Conservation (phyloP, 176 grass and related monocot genomes). For the Juncus effusus region DNA sequence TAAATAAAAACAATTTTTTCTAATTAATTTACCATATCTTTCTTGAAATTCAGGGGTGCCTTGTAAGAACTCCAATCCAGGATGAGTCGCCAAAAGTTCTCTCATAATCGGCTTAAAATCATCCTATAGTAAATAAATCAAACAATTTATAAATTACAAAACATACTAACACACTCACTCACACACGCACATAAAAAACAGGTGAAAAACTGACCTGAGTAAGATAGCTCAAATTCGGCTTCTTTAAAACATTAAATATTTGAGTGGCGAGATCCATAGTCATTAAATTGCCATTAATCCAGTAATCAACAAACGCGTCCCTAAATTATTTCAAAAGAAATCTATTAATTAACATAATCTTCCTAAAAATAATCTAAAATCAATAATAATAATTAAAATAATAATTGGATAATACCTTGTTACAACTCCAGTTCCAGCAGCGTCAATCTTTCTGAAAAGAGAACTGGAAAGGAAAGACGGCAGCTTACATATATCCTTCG, state of each 20-base stretch:
- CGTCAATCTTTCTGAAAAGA: constrained; percentile 89
- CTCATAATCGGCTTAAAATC: constrained; percentile 91
- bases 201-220: constrained; percentile 51
- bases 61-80: constrained; percentile 98
- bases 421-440: constrained; percentile 60
- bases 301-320: constrained; percentile 94
- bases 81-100: constrained; percentile 90
- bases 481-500: constrained; percentile 95
- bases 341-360: not conserved
- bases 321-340: constrained; percentile 43
- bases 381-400: not conserved
- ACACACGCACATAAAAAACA: constrained; percentile 1
- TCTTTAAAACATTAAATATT: constrained; percentile 88
- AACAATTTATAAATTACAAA: constrained; percentile 18
- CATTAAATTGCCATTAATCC: constrained; percentile 92
- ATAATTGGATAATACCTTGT: constrained; percentile 45
- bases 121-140: constrained; percentile 52
- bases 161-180: not conserved
- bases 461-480: constrained; percentile 79
- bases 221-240: constrained; percentile 54
- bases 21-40: constrained; percentile 69
- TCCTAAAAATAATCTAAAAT: constrained; percentile 1
- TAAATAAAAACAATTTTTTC: not conserved
- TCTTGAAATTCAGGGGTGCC: constrained; percentile 99
- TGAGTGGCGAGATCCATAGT: constrained; percentile 78